Evolutionary conservation across 768 basidiomycete genomes (phyloP), one percentile per base, ranked within the genome.

Genomic region (Plicaturopsis crispa): DNA sequence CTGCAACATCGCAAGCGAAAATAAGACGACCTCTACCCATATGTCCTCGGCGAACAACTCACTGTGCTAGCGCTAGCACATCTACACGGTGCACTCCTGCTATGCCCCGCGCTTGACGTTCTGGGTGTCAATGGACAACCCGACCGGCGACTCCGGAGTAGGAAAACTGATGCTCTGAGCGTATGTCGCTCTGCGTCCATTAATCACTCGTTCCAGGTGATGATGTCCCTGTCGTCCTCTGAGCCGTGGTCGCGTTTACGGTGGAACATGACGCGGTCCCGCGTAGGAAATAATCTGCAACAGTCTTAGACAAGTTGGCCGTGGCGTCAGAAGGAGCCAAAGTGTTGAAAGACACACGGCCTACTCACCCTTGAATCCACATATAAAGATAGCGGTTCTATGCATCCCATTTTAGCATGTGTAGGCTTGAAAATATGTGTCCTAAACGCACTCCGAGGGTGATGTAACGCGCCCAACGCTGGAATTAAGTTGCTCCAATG

Each of bases 301-400:
- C 86, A 90, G 36, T 72, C 79, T 78, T 36, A 32, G 34, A n/a
- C 7, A 21, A 24, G 12, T 21, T 23, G 20, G 17, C 12, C 11
- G 18, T 2, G 7, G 11, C 3, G 13, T 31, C 26, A 30, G 49
- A 42, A 41, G n/a, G 19, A 5, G 24, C 24, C 4, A 21, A 23
- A 5, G 10, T 24, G 3, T 4, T 18, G 23, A 17, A 35, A 16
- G 21, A 39, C 30, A 34, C 31, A 34, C 33, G 10, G 22, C 22
- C 16, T 22, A 51, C 56, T 31, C 56, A 80, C 81, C 70, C 48
- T 71, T 58, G 24, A 82, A 62, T 3, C 69, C 79, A 48, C 86
- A 89, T 40, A 89, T 86, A 53, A 75, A 85, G n/a, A 89, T 82
- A 1, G 84, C 77, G 2, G 84, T 87, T 45, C 86, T 88, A 41